Base-by-base conservation (phyloP, 2,329 filamentous ascomycete species). In the Atkinsonella texensis region DNA sequence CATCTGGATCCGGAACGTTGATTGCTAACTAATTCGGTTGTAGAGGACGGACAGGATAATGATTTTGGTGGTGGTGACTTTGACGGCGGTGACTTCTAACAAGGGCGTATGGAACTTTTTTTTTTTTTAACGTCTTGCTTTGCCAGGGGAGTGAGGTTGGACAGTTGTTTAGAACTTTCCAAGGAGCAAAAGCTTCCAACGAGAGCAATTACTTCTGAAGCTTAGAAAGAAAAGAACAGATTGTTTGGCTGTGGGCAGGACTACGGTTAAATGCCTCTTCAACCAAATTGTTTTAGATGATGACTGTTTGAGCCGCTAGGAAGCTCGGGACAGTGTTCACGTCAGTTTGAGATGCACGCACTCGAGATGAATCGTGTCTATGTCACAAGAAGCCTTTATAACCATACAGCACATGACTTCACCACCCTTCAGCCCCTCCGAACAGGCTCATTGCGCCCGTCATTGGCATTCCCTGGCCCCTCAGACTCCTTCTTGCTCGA, bases 401-500 rank as follows among this genome's bases (percentile, higher is more conserved):
- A 23, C 10, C 33, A 44, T 40, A n/a, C 46, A 39, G 18, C 46
- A 39, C 33, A 12, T 48, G 40, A 9, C 49, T 40, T 35, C 20
- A 23, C 12, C 46, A 32, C 11, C 4, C 31, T 18, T 48, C 42
- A 62, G 2, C 44, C 51, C 33, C 67, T 70, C 60, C 65, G 66
- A 51, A 67, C 71, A 15, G 70, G 72, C 54, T 71, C 67, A 53
- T 68, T 71, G 62, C 71, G 73, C 32, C 31, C 59, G 54, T 51
- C 58, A 18, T 59, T 58, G 20, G 60, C 55, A 51, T 56, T 57
- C 35, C 56, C 56, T 35, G 59, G 55, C 28, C 49, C 54, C 18
- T 39, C 50, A 38, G 47, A 44, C 51, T 71, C 67, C 59, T 74
- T 73, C 57, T 72, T 73, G 55, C 63, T 64, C 41, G 74, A 72